Base-by-base conservation (phyloP, 441 rosid genomes). In the Francoa sonchifolia region DNA sequence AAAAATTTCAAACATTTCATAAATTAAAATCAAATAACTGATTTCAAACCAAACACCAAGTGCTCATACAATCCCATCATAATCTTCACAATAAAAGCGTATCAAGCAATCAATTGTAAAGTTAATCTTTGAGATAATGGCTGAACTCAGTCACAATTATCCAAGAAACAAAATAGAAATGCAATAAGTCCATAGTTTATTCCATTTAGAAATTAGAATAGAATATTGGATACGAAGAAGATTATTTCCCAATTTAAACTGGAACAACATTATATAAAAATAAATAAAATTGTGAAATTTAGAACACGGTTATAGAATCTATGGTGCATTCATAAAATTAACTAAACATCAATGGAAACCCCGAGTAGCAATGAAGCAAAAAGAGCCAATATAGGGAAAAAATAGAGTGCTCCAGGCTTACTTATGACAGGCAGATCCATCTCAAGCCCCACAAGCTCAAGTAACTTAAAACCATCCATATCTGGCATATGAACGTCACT, bases 401-500 rank as follows among this genome's bases (percentile, higher is more conserved):
- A 19, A 47, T 35, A 50, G 9, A 29, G 19, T 28, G 54, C 40
- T 49, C 32, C 28, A 27, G 39, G 35, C 69, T 39, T 65, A 77
- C 81, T 71, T 48, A 89, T 89, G 48, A 89, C 98, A 35, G 98
- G 98, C 57, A 89, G 82, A 68, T 85, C 98, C 96, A 89, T 89
- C 61, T 89, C 96, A 53, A 89, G 92, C 60, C 94, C 98, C 39
- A 74, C 79, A 39, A 76, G 92, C 57, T 89, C 98, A 43, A 89
- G 96, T 31, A 89, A 79, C 78, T 89, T 89, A 50, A 89, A 85
- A 13, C 98, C 98, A 65, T 89, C 96, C 52, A 83, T 76, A 54
- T 92, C 97, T 2, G 99, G 99, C 99, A 92, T 92, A 62, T 79
- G 73, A 19, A 92, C 99, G 72, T 92, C 99, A 44, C 95, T 92